Evolutionary conservation across 495 filamentous ascomycete species (phyloP).

Genomic region (Glarea lozoyensis): DNA sequence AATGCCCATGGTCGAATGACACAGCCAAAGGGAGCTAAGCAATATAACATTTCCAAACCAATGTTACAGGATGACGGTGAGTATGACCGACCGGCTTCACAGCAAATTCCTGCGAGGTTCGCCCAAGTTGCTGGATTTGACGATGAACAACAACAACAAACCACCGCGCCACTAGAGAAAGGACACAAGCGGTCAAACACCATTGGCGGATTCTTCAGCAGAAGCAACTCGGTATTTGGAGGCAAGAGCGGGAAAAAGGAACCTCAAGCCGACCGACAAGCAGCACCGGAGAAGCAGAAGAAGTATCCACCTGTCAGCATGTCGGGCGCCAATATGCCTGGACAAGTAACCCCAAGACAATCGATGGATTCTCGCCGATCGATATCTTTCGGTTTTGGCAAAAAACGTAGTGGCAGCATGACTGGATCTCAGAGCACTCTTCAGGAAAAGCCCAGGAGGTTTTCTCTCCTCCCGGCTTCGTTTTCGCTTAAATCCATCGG

Average conservation of each 20-base stretch:
- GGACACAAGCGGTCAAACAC: constrained; percentile 91
- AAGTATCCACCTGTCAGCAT: constrained; percentile 75
- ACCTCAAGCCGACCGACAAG: constrained; percentile 26
- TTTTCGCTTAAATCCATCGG: constrained; percentile 59
- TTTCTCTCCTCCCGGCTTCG: constrained; percentile 70
- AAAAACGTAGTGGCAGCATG: constrained; percentile 58
- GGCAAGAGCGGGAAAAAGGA: constrained; percentile 29
- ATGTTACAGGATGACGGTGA: constrained; percentile 46
- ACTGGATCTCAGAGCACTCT: constrained; percentile 36
- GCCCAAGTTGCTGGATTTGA: constrained; percentile 39
- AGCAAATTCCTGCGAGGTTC: constrained; percentile 36
- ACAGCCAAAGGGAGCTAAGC: constrained; percentile 57
- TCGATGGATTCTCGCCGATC: constrained; percentile 76
- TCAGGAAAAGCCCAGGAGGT: constrained; percentile 53
- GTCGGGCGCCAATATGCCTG: constrained; percentile 47
- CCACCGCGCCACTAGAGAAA: constrained; percentile 31
- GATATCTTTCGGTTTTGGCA: constrained; percentile 62
- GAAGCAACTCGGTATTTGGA: constrained; percentile 71
- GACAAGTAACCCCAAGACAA: constrained; percentile 44
- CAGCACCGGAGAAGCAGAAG: constrained; percentile 27
- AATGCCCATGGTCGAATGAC: constrained; percentile 87
- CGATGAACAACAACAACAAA: constrained; percentile 38
- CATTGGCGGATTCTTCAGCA: constrained; percentile 73
- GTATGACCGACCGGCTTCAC: constrained; percentile 41
- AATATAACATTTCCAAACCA: constrained; percentile 68